phyloP scores from a whole-genome alignment of 805 yeast genomes.

The Barnettozyma botsteinii region DNA sequence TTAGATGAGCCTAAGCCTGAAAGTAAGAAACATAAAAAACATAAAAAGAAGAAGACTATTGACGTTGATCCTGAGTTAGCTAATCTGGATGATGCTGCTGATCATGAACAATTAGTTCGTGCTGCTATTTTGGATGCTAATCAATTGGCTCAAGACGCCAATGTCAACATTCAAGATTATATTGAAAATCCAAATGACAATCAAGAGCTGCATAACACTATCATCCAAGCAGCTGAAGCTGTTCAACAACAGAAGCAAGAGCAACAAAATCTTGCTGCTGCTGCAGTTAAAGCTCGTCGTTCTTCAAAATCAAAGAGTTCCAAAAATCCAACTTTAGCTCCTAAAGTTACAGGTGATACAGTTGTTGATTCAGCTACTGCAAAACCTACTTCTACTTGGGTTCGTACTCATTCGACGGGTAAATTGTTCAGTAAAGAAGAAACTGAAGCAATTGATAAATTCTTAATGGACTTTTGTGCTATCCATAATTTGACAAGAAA shows the following conservation, averaged over 20 bases:
- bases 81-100: constrained; percentile 40
- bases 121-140: constrained; percentile 68
- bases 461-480: constrained; percentile 61
- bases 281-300: no score
- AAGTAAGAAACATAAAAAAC: constrained; percentile 2
- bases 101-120: constrained; percentile 60
- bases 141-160: constrained; percentile 45
- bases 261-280: constrained; percentile 1
- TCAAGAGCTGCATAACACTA: constrained; percentile 22
- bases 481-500: constrained; percentile 56
- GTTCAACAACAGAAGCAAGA: constrained; percentile 19
- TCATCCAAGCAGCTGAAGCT: constrained; percentile 21
- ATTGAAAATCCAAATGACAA: constrained; percentile 23
- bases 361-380: neutral
- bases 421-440: constrained; percentile 57
- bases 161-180: constrained; percentile 29
- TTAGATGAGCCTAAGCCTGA: neutral
- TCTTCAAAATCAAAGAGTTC: no score
- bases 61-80: constrained; percentile 58
- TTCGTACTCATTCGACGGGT: constrained; percentile 21
- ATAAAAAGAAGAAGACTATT: constrained; percentile 14
- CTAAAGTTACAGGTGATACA: neutral
- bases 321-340: no score
- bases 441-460: constrained; percentile 62
- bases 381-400: constrained; percentile 26